Evolutionary conservation across 768 basidiomycete species (phyloP).

Genomic region (Mycena galopus): DNA sequence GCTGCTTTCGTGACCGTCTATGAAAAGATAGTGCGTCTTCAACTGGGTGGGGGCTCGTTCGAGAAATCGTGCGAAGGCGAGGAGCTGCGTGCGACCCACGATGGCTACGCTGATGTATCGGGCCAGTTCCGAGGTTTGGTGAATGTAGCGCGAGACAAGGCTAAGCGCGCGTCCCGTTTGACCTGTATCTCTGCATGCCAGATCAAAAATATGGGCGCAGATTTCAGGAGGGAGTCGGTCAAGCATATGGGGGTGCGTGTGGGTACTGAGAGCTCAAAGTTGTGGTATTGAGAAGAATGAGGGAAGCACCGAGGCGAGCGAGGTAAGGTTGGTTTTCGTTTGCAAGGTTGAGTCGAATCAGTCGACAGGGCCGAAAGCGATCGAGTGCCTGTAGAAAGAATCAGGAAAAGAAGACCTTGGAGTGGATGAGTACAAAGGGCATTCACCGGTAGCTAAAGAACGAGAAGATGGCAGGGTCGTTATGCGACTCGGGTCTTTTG

Average conservation of each 20-base stretch:
- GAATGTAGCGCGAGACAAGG: constrained; percentile 49
- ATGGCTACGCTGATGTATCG: constrained; percentile 48
- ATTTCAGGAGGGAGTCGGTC: constrained; percentile 45
- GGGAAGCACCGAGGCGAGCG: too few relatives aligned
- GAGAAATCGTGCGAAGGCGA: constrained; percentile 42
- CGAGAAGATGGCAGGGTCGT: too few relatives aligned
- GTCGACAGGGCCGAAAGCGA: too few relatives aligned
- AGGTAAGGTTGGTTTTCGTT: too few relatives aligned
- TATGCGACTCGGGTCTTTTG: too few relatives aligned
- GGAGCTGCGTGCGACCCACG: constrained; percentile 41
- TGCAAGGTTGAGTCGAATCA: too few relatives aligned
- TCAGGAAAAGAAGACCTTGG: too few relatives aligned
- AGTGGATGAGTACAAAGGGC: too few relatives aligned
- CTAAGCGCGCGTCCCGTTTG: constrained; percentile 52
- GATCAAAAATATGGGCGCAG: constrained; percentile 45
- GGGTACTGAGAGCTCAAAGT: too few relatives aligned
- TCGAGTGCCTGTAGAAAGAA: too few relatives aligned
- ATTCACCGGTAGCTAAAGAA: too few relatives aligned
- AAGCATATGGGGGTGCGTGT: constrained; percentile 9
- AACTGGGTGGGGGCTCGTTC: constrained; percentile 34
- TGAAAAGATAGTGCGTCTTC: constrained; percentile 44
- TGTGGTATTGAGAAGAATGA: too few relatives aligned
- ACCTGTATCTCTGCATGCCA: constrained; percentile 53
- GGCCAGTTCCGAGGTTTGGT: constrained; percentile 40
- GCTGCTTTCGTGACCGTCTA: constrained; percentile 36